Base-by-base conservation (phyloP, 225 moss, liverwort and hornwort genomes). In the Pleurozium schreberi region DNA sequence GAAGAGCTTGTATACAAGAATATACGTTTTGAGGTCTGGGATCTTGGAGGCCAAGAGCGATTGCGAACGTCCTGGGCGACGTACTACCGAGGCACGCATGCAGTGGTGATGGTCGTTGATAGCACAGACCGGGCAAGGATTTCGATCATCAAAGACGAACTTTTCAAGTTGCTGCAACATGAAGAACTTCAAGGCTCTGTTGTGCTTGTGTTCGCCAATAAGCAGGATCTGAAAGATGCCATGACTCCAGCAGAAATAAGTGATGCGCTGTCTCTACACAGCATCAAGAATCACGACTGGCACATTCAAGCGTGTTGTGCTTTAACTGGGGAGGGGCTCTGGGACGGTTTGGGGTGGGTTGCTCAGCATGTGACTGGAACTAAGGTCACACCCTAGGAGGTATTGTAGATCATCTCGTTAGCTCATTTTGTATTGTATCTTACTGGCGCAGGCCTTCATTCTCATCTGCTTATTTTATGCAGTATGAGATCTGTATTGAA, bases 291-390 rank as follows among this genome's bases (percentile, higher is more conserved):
- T 84, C 96, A 96, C 84, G 96, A 96, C 89, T 96, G 96, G 96
- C 95, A 96, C 91, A 96, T 96, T 87, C 96, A 96, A 84, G 95
- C 96, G 75, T 96, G 96, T 87, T 96, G 96, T 93, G 96, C 96
- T 19, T 89, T 96, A 76, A 96, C 96, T 88, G 96, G 96, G 81
- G 96, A 96, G 89, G 96, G 96, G 40, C 92, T 96, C 57, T 96
- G 95, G 94, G 96, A 96, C 83, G 96, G 96, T 11, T 93, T 96
- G 90, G 95, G 96, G 23, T 96, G 96, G 96, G 95, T 96, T 93
- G 96, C 96, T 49, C 96, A 96, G 93, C 96, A 95, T 90, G 95
- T 96, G 87, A 96, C 95, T 88, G 96, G 96, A 76, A 90, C 93
- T 34, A 94, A 94, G 90, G 92, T 92, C 79, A 90, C 91, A n/a